Base-by-base conservation (phyloP, 2,329 filamentous ascomycete genomes). In the Westerdykella ornata region DNA sequence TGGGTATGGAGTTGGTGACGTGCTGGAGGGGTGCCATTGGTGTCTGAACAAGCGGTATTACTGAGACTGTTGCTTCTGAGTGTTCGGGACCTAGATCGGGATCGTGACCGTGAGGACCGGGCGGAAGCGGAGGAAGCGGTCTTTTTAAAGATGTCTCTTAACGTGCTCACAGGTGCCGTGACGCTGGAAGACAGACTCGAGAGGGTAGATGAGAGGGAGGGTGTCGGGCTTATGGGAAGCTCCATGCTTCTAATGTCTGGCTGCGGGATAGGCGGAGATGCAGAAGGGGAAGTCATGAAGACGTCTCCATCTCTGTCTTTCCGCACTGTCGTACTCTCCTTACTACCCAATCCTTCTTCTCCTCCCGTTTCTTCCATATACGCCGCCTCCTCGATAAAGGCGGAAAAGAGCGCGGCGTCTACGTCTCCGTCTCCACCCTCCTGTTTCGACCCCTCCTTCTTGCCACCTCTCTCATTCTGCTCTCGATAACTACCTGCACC, bases 71-170 rank as follows among this genome's bases (percentile, higher is more conserved):
- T 16, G 42, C 17, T 32, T 6, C 18, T n/a, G 37, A 18, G 26
- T 29, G 7, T 5, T 19, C 12, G 15, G 28, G 6, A 15, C 39
- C 29, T 15, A 36, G 19, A 3, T 48, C 42, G 3, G 4, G 22
- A 26, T 26, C 22, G 8, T 7, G 22, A 26, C 31, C 31, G 14
- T 4, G 4, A 3, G 17, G 31, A 7, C 14, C 31, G 14, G 5
- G 20, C 30, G 35, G 16, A 26, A 7, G 22, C 8, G 22, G 8
- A 9, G 5, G 5, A 5, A 5, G 20, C 9, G 4, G 22, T 26
- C 22, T 44, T 43, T 34, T 44, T 48, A 14, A 50, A 39, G 11
- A 48, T 39, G 1, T 44, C 42, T 20, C 44, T 48, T 13, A 48
- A 17, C 5, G 37, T 42, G 7, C 28, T 32, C 6, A 47, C 35